phyloP scores from a whole-genome alignment of 2,329 filamentous ascomycete genomes.

The Colletotrichum kahawae region DNA sequence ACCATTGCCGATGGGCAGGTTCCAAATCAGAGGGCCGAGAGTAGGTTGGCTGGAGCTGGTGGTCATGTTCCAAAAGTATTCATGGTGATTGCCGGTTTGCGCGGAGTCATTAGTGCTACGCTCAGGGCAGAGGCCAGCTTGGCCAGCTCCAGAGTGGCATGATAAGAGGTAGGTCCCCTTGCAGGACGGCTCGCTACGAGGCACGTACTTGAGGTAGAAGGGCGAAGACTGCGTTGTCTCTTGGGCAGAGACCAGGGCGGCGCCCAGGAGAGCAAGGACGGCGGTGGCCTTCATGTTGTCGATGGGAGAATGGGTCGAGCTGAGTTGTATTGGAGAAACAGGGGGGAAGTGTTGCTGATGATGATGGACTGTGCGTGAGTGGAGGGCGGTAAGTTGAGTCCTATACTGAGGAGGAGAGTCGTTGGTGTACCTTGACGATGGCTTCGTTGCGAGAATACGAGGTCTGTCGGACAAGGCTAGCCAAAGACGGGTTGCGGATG shows the following conservation, averaged over 20 bases:
- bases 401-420: not conserved
- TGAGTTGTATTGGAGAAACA: not conserved
- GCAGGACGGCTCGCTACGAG: not conserved
- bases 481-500: not conserved
- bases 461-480: not conserved
- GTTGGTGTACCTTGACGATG: not conserved
- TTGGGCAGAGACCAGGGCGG: not conserved
- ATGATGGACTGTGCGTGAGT: not conserved
- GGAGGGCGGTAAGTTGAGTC: not conserved
- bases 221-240: not conserved
- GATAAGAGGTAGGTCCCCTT: not conserved
- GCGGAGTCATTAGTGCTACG: not conserved
- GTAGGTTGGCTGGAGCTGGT: not conserved
- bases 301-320: not conserved
- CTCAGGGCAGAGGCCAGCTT: conserved; percentile 17
- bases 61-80: conserved; percentile 9
- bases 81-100: not conserved
- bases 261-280: not conserved
- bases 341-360: not conserved
- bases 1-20: conserved; percentile 6
- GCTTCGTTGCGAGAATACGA: not conserved
- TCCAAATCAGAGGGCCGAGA: conserved; percentile 13
- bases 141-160: conserved; percentile 19
- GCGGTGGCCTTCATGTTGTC: conserved; percentile 9
- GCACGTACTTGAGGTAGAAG: conserved; percentile 8